A percentile compares a stretch with the other conserved stretches of the same genome.
Evolutionary conservation across 2,329 filamentous ascomycete species (phyloP).

Genomic region (Blastomyces silverae): DNA sequence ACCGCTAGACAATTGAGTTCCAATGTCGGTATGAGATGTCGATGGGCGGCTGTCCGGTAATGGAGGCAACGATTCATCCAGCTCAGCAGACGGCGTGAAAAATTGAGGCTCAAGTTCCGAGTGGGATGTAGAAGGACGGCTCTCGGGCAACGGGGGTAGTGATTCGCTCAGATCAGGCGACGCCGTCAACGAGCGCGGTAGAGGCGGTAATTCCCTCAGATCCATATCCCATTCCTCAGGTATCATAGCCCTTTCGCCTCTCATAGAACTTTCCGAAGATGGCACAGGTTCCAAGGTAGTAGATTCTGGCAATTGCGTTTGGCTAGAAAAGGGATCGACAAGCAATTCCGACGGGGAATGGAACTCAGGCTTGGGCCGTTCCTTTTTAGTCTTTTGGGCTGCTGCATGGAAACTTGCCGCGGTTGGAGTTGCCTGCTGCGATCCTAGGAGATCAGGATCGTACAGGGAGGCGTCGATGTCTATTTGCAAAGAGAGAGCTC

Average conservation of each 20-base stretch:
- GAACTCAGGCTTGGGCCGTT: conserved; percentile 42
- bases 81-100: conserved; percentile 3
- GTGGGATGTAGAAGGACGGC: conserved; percentile 16
- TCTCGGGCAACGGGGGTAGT: conserved; percentile 7
- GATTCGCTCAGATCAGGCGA: conserved; percentile 14
- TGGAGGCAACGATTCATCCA: conserved; percentile 10
- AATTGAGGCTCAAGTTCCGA: conserved; percentile 17
- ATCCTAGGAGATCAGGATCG: conserved; percentile 50
- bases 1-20: conserved; percentile 12
- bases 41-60: conserved; percentile 11
- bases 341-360: conserved; percentile 44
- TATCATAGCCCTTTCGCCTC: conserved; percentile 24
- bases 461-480: conserved; percentile 27
- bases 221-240: conserved; percentile 21
- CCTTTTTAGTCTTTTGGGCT: conserved; percentile 27
- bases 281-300: conserved; percentile 26
- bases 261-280: conserved; percentile 30
- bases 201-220: conserved; percentile 15
- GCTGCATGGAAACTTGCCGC: conserved; percentile 46
- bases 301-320: conserved; percentile 25
- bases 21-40: conserved; percentile 17
- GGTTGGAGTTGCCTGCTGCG: conserved; percentile 62
- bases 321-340: conserved; percentile 32
- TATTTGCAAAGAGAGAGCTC: conserved; percentile 26
- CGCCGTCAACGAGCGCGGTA: conserved; percentile 13